Percentiles rank a stretch among this genome's conserved stretches.
phyloP scores from a whole-genome alignment of 2,329 filamentous ascomycete genomes.

The Myriosclerotinia scirpicola region DNA sequence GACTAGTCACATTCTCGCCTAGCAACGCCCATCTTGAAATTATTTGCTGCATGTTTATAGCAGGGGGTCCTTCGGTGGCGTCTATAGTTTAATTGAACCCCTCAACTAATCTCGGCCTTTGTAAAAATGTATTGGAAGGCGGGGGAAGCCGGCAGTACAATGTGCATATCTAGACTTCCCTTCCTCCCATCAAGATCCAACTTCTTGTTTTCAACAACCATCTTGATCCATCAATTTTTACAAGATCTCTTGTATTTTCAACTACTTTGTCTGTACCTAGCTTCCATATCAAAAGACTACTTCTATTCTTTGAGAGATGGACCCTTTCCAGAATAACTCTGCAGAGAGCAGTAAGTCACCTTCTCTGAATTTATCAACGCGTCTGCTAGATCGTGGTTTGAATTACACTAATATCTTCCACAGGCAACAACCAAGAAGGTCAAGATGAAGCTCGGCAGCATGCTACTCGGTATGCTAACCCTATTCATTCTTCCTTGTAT shows the following conservation, averaged over 20 bases:
- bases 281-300: too few species aligned
- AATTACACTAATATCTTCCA: neutral
- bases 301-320: neutral
- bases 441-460: neutral
- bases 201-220: neutral
- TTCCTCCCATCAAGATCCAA: too few species aligned
- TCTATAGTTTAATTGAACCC: neutral
- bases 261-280: neutral
- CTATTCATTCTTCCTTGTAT: too few species aligned
- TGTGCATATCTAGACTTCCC: too few species aligned
- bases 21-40: neutral
- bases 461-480: neutral
- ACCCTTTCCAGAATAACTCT: too few species aligned
- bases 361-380: too few species aligned
- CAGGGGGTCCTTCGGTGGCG: neutral
- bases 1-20: neutral
- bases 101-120: neutral
- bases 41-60: neutral
- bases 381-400: neutral
- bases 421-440: neutral
- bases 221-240: neutral
- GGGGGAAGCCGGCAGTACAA: neutral
- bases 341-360: neutral
- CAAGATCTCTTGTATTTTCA: neutral
- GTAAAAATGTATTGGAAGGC: neutral